Evolutionary conservation across 768 basidiomycete genomes (phyloP).

Genomic region (Rhizopogon salebrosus): DNA sequence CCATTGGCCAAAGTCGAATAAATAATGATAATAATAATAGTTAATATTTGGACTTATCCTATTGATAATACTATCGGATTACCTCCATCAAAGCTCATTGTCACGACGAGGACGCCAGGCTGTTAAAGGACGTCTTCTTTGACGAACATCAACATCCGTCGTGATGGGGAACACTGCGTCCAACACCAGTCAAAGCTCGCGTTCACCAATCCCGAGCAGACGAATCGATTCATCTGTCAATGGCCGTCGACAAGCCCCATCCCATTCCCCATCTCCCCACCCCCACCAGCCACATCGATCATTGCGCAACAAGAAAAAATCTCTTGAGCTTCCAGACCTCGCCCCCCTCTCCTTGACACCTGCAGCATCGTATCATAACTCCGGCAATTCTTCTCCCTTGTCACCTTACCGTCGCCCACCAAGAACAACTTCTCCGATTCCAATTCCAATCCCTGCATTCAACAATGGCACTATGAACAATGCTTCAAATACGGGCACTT

Average conservation of each 20-base stretch:
- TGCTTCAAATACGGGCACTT: constrained; percentile 29
- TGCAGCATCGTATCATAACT: constrained; percentile 29
- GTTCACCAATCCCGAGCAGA: constrained; percentile 17
- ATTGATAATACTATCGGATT: constrained; percentile 9
- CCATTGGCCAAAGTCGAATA: constrained; percentile 3
- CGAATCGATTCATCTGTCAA: constrained; percentile 22
- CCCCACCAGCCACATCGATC: constrained; percentile 50
- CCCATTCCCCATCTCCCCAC: constrained; percentile 36
- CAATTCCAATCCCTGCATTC: constrained; percentile 37
- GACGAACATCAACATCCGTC: constrained; percentile 15
- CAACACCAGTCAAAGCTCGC: constrained; percentile 23
- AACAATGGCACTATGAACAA: constrained; percentile 34
- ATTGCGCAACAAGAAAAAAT: constrained; percentile 63
- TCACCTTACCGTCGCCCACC: constrained; percentile 34
- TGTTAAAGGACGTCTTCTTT: constrained; percentile 4
- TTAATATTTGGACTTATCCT: neutral
- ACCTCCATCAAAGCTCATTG: constrained; percentile 18
- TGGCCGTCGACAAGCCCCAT: constrained; percentile 12
- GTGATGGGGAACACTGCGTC: constrained; percentile 31
- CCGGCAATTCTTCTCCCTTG: constrained; percentile 37
- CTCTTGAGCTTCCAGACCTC: constrained; percentile 74
- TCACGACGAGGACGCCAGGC: constrained; percentile 14
- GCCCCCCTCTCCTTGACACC: constrained; percentile 45
- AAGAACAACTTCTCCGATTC: constrained; percentile 44
- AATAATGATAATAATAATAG: constrained; percentile 3